phyloP scores from a whole-genome alignment of 1,284 basidiomycete genomes.

The Cerrena zonata region DNA sequence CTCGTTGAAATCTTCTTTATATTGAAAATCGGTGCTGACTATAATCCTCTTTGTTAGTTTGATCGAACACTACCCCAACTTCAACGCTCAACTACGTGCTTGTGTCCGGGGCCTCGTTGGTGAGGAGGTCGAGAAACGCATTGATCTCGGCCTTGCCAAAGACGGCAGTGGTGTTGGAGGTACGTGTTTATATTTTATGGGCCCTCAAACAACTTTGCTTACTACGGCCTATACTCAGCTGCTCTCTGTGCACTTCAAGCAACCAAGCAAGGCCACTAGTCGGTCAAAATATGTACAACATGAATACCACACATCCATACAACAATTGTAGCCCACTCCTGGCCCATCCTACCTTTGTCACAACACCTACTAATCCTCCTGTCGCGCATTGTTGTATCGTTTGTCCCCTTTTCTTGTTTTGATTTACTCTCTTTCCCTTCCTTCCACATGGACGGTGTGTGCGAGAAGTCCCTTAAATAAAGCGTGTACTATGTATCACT shows the following conservation, averaged over 20 bases:
- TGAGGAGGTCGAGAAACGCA: conserved; percentile 67
- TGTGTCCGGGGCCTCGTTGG: conserved; percentile 77
- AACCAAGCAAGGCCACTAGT: conserved; percentile 40
- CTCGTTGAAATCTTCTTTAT: not conserved
- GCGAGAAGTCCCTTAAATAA: too few species aligned
- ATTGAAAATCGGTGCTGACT: too few species aligned
- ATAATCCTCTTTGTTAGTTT: conserved; percentile 48
- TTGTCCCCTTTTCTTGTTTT: not conserved
- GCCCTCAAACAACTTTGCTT: not conserved
- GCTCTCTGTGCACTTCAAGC: conserved; percentile 72
- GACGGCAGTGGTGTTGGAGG: conserved; percentile 96
- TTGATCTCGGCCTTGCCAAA: conserved; percentile 88
- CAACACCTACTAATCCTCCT: not conserved
- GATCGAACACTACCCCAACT: conserved; percentile 86
- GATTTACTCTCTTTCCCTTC: not conserved
- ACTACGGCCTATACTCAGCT: conserved; percentile 30
- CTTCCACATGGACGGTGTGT: not conserved
- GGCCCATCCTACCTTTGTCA: not conserved
- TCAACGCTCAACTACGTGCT: conserved; percentile 68
- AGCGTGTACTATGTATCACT: too few species aligned
- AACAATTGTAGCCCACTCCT: not conserved
- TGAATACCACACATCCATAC: not conserved
- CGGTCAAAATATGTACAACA: not conserved
- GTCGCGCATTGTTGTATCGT: not conserved
- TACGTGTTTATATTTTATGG: conserved; percentile 34